These are phyloP conservation scores for Coemansia sp. DNA, from an alignment of 192 early-diverging fungal species.

Conservation along the genomic window DNA sequence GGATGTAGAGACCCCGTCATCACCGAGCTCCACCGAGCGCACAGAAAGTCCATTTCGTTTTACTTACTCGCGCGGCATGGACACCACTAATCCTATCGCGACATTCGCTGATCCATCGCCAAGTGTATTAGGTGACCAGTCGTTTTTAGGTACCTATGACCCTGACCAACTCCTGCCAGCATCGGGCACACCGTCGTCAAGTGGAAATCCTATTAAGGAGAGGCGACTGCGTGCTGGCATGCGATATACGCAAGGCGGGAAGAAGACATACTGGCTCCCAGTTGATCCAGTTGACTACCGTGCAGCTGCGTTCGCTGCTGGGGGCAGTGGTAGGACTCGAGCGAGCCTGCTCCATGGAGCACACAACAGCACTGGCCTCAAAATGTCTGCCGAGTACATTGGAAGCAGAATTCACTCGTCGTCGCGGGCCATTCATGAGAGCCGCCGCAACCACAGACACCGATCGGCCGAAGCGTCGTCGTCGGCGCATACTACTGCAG, in stretches of 20 bases:
- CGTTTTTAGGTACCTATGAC: background rate
- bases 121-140: background rate
- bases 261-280: slow-evolving; percentile 57
- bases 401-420: slow-evolving; percentile 45
- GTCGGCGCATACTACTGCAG: background rate
- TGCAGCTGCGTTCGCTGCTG: slow-evolving; percentile 40
- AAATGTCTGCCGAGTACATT: slow-evolving; percentile 24
- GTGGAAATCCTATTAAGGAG: slow-evolving; percentile 42
- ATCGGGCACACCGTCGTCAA: background rate
- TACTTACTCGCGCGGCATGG: background rate
- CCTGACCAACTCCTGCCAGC: background rate
- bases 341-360: slow-evolving; percentile 25
- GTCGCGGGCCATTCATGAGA: slow-evolving; percentile 35
- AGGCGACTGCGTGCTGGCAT: slow-evolving; percentile 54
- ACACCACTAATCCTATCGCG: background rate
- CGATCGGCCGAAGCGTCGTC: slow-evolving; percentile 4
- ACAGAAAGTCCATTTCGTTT: background rate
- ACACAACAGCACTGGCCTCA: slow-evolving; percentile 9
- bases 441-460: slow-evolving; percentile 29
- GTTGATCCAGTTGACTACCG: slow-evolving; percentile 49
- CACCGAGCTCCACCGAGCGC: background rate
- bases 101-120: background rate
- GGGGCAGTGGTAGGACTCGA: slow-evolving; percentile 33
- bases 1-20: background rate
- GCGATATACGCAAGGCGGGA: slow-evolving; percentile 56